Evolutionary conservation across 805 yeast species (phyloP), one percentile per base, ranked within the genome.

Genomic region (Metschnikowia borealis): DNA sequence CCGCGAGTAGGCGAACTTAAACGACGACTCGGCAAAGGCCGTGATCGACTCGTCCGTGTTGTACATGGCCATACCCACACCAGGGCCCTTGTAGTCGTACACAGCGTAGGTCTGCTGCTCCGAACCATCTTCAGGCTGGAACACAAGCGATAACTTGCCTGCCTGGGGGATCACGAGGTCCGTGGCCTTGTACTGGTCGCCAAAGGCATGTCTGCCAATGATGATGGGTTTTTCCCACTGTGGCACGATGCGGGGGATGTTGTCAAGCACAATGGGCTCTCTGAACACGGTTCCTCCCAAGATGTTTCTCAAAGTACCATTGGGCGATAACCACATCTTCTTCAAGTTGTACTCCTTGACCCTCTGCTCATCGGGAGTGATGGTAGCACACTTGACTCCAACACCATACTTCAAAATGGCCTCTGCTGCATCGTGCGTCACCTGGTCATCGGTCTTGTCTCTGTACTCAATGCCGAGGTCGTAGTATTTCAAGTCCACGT

Each of bases 251-350:
- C 94, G 74, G 50, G 94, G 94, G 47, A 87, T 81, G 64, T 84
- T 82, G 40, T 85, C 84, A 57, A 87, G 85, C 50, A 87, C 86
- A 63, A 87, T 87, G 49, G 91, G 89, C 65, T 87, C 94, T 69
- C 94, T 80, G 70, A 87, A 87, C 32, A 87, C 92, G 20, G 94
- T 87, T 59, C 94, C 94, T 34, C 87, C 88, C 54, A 87, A 68
- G 49, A 86, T 85, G 67, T 87, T 87, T 73, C 94, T 79, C 60
- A 87, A 84, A 31, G 94, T 86, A 57, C 94, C 94, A 64, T 87
- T 87, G 56, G 94, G 94, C 18, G 92, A 86, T 47, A 82, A 76
- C 91, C 92, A 87, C 94, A 87, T 87, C 63, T 87, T 80, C 63
- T 83, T 83, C 66, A 87, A 74, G 44, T 73, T 70, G 59, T 85